phyloP scores from a whole-genome alignment of 805 yeast genomes.

The Spathaspora passalidarum region DNA sequence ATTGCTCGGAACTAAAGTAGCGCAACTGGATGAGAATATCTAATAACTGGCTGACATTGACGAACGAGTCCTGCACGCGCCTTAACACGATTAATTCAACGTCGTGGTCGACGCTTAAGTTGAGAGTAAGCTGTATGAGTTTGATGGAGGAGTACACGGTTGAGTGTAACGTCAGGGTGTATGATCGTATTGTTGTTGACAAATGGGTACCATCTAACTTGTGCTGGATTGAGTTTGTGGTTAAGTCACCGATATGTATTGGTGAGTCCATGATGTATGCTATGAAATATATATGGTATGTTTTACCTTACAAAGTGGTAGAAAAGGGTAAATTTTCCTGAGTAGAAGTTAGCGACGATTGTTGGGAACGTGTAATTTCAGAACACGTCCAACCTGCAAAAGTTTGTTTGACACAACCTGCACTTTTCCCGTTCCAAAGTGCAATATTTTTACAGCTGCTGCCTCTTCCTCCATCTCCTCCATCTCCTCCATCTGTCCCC shows the following conservation, averaged over 20 bases:
- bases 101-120: constrained; percentile 3
- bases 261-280: constrained; percentile 41
- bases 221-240: constrained; percentile 37
- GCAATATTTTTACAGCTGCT: not conserved
- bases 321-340: too few relatives aligned
- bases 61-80: constrained; percentile 41
- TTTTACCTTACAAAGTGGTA: too few relatives aligned
- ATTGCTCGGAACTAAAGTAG: constrained; percentile 22
- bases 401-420: not conserved
- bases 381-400: constrained; percentile 10
- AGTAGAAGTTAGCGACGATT: too few relatives aligned
- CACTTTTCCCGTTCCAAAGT: too few relatives aligned
- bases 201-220: constrained; percentile 36
- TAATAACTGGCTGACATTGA: constrained; percentile 37
- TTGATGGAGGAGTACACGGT: constrained; percentile 36
- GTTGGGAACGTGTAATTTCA: not conserved
- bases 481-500: too few relatives aligned
- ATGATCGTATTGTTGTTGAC: constrained; percentile 13
- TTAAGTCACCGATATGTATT: constrained; percentile 37
- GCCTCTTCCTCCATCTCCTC: not conserved
- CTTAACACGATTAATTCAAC: constrained; percentile 27
- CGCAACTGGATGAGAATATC: constrained; percentile 28
- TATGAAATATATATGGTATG: too few relatives aligned
- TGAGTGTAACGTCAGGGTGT: constrained; percentile 15
- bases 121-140: constrained; percentile 31